A percentile compares a stretch with the other conserved stretches of the same genome.
phyloP scores from a whole-genome alignment of 495 filamentous ascomycete genomes.

The Hypoxylon crocopeplum region DNA sequence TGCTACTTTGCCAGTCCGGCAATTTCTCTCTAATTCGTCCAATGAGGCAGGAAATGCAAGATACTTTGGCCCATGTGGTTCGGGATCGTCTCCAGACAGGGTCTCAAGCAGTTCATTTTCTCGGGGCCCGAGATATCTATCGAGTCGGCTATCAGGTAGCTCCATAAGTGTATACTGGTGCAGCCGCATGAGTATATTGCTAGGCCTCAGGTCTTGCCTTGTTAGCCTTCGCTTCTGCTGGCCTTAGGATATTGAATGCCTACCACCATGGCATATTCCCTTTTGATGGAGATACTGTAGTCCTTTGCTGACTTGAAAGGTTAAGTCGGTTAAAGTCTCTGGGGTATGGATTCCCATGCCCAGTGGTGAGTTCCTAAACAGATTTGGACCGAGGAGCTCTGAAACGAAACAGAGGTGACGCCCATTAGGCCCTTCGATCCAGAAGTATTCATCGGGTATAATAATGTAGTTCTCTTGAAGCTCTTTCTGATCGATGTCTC shows the following conservation, averaged over 20 bases:
- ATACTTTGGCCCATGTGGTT: not conserved
- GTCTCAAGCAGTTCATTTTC: conserved; percentile 2
- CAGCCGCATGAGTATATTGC: conserved; percentile 16
- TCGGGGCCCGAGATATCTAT: conserved; percentile 14
- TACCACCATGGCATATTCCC: conserved; percentile 24
- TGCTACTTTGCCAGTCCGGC: conserved; percentile 20
- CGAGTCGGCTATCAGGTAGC: not conserved
- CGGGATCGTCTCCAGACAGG: not conserved
- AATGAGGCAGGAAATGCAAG: conserved; percentile 1
- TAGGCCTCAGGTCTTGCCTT: conserved; percentile 8
- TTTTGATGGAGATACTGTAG: conserved; percentile 19
- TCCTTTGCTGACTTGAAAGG: conserved; percentile 19
- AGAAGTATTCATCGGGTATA: conserved; percentile 41
- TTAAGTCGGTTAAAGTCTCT: not conserved
- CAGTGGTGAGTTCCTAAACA: not conserved
- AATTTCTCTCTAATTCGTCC: conserved; percentile 10
- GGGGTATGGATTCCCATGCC: conserved; percentile 16
- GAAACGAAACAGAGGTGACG: conserved; percentile 45
- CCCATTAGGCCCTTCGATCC: conserved; percentile 48
- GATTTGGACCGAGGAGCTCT: conserved; percentile 15
- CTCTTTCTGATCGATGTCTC: not conserved
- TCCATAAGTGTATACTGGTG: conserved; percentile 10
- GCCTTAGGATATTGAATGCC: not conserved
- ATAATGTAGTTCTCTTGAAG: conserved; percentile 16
- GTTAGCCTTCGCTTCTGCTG: not conserved